Evolutionary conservation across 352 stramenopile genomes (phyloP).

Genomic region (Globisporangium spiculum): DNA sequence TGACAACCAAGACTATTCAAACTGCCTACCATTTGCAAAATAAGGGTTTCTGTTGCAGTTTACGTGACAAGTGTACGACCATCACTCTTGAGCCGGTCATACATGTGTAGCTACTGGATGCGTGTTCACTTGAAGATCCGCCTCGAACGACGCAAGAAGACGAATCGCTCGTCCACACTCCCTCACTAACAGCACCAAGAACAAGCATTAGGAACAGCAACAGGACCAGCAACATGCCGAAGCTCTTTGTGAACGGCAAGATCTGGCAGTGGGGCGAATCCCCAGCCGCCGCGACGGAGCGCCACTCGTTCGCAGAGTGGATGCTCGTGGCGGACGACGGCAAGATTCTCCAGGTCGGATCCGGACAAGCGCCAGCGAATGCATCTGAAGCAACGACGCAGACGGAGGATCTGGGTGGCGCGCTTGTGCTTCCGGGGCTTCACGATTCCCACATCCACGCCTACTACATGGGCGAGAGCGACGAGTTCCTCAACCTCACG

Average conservation of each 20-base stretch:
- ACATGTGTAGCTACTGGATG: constrained; percentile 5
- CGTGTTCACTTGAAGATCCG: constrained; percentile 17
- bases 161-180: neutral
- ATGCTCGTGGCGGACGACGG: constrained; percentile 58
- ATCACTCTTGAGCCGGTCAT: neutral
- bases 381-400: constrained; percentile 10
- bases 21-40: neutral
- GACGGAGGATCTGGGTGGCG: constrained; percentile 46
- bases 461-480: constrained; percentile 78
- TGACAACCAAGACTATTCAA: neutral
- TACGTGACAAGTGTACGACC: neutral
- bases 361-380: constrained; percentile 11
- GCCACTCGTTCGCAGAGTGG: constrained; percentile 40
- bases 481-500: constrained; percentile 80
- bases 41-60: neutral
- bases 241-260: constrained; percentile 55
- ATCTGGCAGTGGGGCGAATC: constrained; percentile 60
- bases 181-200: neutral
- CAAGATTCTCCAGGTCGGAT: constrained; percentile 35
- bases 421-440: constrained; percentile 80
- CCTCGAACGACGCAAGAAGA: neutral
- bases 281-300: constrained; percentile 2
- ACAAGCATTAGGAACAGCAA: neutral
- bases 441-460: constrained; percentile 90
- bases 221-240: constrained; percentile 24